Evolutionary conservation across 2,329 filamentous ascomycete genomes (phyloP).

Genomic region (Chaetomiaceae sp.): DNA sequence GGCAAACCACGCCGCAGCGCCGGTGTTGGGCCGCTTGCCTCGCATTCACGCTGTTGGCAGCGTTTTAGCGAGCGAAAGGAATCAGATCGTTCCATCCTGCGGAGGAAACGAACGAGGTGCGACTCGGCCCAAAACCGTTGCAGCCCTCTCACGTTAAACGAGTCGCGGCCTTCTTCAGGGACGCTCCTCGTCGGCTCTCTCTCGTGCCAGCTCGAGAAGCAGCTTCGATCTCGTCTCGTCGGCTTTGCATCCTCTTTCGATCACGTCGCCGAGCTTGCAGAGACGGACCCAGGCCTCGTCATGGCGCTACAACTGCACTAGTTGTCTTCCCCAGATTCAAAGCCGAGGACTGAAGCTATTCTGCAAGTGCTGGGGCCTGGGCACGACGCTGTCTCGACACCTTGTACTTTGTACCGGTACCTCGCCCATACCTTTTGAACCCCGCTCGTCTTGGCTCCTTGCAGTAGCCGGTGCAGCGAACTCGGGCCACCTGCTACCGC

Average conservation of each 20-base stretch:
- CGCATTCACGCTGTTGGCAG: background rate
- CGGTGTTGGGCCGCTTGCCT: background rate
- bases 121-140: background rate
- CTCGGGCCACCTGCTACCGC: too few relatives aligned
- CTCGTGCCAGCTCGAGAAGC: too few relatives aligned
- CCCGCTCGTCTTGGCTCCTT: conserved; percentile 1
- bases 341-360: conserved; percentile 7
- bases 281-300: background rate
- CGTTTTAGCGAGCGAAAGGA: too few relatives aligned
- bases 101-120: too few relatives aligned
- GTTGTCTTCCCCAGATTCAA: conserved; percentile 2
- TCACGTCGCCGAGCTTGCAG: background rate
- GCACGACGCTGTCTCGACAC: background rate
- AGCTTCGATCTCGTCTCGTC: background rate
- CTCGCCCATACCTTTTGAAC: conserved; percentile 1
- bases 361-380: background rate
- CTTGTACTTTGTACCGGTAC: conserved; percentile 6
- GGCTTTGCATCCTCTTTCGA: background rate
- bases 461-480: too few relatives aligned
- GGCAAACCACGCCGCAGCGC: background rate
- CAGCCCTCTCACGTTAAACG: background rate
- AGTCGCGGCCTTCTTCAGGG: too few relatives aligned
- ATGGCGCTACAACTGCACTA: background rate
- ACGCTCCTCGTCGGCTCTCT: background rate
- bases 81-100: background rate